Conservation (phyloP, 1,284 basidiomycete genomes). For the Leccinum huronense region DNA sequence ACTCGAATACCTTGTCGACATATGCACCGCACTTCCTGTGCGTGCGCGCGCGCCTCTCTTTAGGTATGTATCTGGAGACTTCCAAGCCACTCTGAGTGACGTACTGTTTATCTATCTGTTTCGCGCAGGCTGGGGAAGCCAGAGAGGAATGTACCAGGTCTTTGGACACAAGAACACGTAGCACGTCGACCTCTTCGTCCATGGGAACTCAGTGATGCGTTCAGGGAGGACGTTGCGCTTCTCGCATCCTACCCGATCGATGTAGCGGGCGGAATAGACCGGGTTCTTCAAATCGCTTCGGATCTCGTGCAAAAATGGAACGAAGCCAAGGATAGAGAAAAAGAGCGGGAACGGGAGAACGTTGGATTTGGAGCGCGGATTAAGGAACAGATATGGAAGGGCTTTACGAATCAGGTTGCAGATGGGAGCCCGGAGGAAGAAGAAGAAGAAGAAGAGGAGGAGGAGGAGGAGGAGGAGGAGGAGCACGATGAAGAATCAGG, state of each 20-base stretch:
- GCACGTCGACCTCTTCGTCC: conserved; percentile 43
- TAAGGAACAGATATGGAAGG: conserved; percentile 65
- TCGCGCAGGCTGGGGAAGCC: conserved; percentile 52
- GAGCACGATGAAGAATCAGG: conserved; percentile 39
- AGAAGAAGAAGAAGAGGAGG: conserved; percentile 25
- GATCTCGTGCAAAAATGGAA: conserved; percentile 55
- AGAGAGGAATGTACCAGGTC: conserved; percentile 42
- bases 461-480: conserved; percentile 25
- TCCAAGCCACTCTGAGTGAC: background rate
- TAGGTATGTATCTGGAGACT: conserved; percentile 41
- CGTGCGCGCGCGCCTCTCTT: conserved; percentile 53
- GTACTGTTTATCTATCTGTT: background rate
- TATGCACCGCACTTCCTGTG: conserved; percentile 67
- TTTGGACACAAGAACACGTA: conserved; percentile 55
- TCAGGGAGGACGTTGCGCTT: conserved; percentile 62
- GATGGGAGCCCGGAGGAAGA: conserved; percentile 38
- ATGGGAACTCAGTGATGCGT: conserved; percentile 61
- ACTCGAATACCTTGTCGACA: conserved; percentile 62
- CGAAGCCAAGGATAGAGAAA: conserved; percentile 35
- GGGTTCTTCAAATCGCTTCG: conserved; percentile 61
- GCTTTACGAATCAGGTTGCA: conserved; percentile 52
- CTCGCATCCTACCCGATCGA: conserved; percentile 64
- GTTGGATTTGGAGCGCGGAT: conserved; percentile 54
- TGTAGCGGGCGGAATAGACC: conserved; percentile 66
- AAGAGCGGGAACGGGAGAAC: conserved; percentile 34